phyloP scores from a whole-genome alignment of 257 asterid genomes.

The Thymus mandschuricus region DNA sequence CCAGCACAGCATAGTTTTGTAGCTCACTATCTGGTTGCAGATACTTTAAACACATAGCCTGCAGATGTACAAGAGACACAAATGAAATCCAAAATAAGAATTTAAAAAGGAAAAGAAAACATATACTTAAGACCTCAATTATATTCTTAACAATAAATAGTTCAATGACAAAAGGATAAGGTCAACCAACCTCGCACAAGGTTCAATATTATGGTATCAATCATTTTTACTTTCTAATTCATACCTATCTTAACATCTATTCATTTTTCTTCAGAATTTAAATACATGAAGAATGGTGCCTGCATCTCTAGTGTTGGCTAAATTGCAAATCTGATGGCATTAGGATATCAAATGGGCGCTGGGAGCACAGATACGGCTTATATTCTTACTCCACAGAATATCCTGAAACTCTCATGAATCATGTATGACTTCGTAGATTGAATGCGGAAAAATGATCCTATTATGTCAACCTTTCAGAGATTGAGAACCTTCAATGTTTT shows the following conservation, averaged over 20 bases:
- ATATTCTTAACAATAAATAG: constrained; percentile 19
- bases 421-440: constrained; percentile 14
- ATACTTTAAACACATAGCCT: constrained; percentile 88
- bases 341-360: constrained; percentile 29
- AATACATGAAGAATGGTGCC: neutral
- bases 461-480: constrained; percentile 15
- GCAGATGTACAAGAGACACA: constrained; percentile 34
- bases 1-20: constrained; percentile 69
- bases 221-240: constrained; percentile 6
- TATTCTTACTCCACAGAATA: constrained; percentile 30
- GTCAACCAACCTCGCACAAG: constrained; percentile 19
- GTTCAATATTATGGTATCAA: constrained; percentile 18
- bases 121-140: constrained; percentile 19
- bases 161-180: constrained; percentile 20
- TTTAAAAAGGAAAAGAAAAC: constrained; percentile 27
- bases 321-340: constrained; percentile 24
- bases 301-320: constrained; percentile 8
- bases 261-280: constrained; percentile 2
- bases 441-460: neutral
- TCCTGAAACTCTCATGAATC: constrained; percentile 24
- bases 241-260: constrained; percentile 25
- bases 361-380: constrained; percentile 7
- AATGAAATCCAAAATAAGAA: constrained; percentile 29
- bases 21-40: constrained; percentile 91
- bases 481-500: constrained; percentile 20